Conservation (phyloP, 257 asterid genomes). For the Solanum etuberosum region DNA sequence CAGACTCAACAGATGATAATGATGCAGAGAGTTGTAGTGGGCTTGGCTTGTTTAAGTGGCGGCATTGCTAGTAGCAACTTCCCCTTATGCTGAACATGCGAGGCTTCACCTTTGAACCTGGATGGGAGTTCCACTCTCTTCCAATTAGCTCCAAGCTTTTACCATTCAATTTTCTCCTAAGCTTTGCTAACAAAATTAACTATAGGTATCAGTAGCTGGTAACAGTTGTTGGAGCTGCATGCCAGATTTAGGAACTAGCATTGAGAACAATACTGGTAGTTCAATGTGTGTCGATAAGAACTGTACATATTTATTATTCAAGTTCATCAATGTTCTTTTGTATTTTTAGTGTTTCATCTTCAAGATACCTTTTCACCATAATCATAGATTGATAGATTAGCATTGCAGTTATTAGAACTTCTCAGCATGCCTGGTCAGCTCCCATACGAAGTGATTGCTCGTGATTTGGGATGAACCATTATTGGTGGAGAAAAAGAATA, state of each 20-base stretch:
- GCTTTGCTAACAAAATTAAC: neutral
- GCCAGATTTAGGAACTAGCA: neutral
- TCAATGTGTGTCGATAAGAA: neutral
- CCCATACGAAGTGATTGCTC: neutral
- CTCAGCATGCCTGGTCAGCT: neutral
- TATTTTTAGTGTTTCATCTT: neutral
- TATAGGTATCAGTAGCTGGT: neutral
- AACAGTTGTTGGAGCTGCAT: neutral
- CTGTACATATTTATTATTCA: neutral
- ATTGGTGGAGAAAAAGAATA: too few species aligned
- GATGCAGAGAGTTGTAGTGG: conserved; percentile 46
- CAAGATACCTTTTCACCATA: neutral
- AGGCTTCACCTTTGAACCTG: neutral
- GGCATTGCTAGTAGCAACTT: conserved; percentile 2
- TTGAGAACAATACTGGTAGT: neutral
- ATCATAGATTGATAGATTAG: neutral
- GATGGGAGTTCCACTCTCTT: neutral
- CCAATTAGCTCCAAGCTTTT: neutral
- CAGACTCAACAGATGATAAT: conserved; percentile 50
- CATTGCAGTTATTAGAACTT: neutral
- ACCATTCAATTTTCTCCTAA: neutral
- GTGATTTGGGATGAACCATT: too few species aligned
- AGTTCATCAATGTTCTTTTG: neutral
- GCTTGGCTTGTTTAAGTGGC: conserved; percentile 32
- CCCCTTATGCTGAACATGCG: neutral